Base-by-base conservation (phyloP, 371 early-diverging fungal genomes). In the Haplosporangium sp. region DNA sequence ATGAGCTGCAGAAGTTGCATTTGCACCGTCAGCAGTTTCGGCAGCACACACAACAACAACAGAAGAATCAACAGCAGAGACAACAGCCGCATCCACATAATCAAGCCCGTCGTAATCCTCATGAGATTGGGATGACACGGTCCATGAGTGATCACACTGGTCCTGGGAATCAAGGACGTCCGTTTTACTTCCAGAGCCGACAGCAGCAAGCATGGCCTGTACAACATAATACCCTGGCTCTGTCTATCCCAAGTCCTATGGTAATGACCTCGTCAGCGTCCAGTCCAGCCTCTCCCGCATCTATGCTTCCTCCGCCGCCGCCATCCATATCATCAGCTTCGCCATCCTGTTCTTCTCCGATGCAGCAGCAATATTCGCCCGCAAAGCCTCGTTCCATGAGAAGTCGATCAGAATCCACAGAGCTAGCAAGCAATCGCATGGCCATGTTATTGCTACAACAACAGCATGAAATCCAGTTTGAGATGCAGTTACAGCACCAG, bases 141-240 rank as follows among this genome's bases (percentile, higher is more conserved):
- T 67, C 67, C 11, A 53, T 59, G 67, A 67, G 67, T 13, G 67
- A 67, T 9, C 67, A 67, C 9, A 60, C 18, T 16, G 50, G 56
- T 2, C 38, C 38, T 38, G 14, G 38, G 4, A 12, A 47, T 21
- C 47, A 52, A 10, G 40, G 46, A 5, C 53, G 61, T 18, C 67
- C 59, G n/a, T 60, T 60, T 36, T 60, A 59, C 21, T 59, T 59
- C 21, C 46, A 59, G 54, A 11, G 53, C 37, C 18, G 53, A 21
- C 59, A 67, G 9, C 52, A 52, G 18, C 61, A 61, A 20, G 52
- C 41, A 50, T 36, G 41, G 5, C 61, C 18, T 38, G 43, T 45
- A 21, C 61, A 61, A 1, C 51, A 60, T 47, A 52, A 62, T 41
- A 52, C 52, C 43, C 50, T 52, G 13, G 55, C 47, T 0, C 55